These are phyloP conservation scores for Xanthoconium stramineum DNA, from an alignment of 768 basidiomycete species.

Conservation along the genomic window DNA sequence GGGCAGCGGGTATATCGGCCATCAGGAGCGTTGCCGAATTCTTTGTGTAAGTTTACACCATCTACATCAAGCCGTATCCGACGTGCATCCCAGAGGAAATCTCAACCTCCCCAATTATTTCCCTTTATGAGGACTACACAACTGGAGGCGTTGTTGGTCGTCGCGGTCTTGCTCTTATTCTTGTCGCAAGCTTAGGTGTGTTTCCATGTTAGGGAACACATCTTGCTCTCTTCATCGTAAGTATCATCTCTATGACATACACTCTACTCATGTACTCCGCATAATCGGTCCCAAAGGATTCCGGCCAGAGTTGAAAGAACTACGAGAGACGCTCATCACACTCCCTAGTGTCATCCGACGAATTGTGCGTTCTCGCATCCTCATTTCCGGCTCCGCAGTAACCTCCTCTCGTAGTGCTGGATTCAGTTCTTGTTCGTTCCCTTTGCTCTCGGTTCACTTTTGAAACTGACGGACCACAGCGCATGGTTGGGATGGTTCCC, in stretches of 20 bases:
- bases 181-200: slow-evolving; percentile 62
- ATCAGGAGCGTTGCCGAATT: slow-evolving; percentile 84
- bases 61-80: neutral
- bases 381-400: slow-evolving; percentile 5
- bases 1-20: slow-evolving; percentile 90
- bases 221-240: slow-evolving; percentile 49
- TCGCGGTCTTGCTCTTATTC: slow-evolving; percentile 69
- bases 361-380: slow-evolving; percentile 54
- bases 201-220: slow-evolving; percentile 64
- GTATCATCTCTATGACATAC: neutral
- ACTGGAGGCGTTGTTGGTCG: slow-evolving; percentile 73
- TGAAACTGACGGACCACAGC: slow-evolving; percentile 35
- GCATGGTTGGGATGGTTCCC: slow-evolving; percentile 94
- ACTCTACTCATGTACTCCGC: no score
- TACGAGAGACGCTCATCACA: slow-evolving; percentile 67
- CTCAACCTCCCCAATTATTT: slow-evolving; percentile 63
- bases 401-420: slow-evolving; percentile 48
- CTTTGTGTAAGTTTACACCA: slow-evolving; percentile 61
- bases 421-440: no score
- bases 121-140: slow-evolving; percentile 79
- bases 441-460: neutral
- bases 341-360: slow-evolving; percentile 74
- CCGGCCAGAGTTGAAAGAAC: slow-evolving; percentile 55
- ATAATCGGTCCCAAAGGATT: no score
- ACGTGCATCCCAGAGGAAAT: slow-evolving; percentile 40